Percentiles rank a stretch among this genome's conserved stretches.
phyloP scores from a whole-genome alignment of 2,329 filamentous ascomycete species.

The Aschersonia sp. region DNA sequence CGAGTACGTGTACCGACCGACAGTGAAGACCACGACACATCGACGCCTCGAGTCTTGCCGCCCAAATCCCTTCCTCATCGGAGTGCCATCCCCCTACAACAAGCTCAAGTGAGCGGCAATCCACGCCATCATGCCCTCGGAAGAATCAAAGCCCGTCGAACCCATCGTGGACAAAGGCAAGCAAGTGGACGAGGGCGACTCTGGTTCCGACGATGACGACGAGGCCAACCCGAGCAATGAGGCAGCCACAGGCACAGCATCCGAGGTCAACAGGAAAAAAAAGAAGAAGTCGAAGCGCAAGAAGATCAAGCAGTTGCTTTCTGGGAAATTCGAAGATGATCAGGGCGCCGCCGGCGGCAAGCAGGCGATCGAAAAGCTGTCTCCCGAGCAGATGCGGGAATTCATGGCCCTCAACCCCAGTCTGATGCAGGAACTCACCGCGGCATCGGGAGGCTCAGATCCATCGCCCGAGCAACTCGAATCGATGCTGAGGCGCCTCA shows the following conservation, averaged over 20 bases:
- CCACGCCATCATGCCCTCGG: conserved; percentile 26
- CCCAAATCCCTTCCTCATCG: too few relatives aligned
- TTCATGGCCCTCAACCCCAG: conserved; percentile 61
- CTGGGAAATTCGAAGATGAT: conserved; percentile 19
- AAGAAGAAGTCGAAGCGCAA: conserved; percentile 44
- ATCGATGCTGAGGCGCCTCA: conserved; percentile 46
- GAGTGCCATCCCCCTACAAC: too few relatives aligned
- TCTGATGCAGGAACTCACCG: conserved; percentile 43
- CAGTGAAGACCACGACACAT: too few relatives aligned
- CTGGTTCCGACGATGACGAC: conserved; percentile 32
- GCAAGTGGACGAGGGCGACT: conserved; percentile 26
- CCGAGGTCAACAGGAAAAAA: conserved; percentile 22
- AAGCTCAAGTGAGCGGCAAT: neutral
- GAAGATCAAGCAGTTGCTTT: conserved; percentile 37
- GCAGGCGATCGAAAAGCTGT: conserved; percentile 38
- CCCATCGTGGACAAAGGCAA: conserved; percentile 34
- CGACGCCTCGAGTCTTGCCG: too few relatives aligned
- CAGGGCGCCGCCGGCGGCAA: conserved; percentile 23
- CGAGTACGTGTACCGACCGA: too few relatives aligned
- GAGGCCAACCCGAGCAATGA: neutral
- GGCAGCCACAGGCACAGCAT: conserved; percentile 7
- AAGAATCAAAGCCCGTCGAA: conserved; percentile 51
- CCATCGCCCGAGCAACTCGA: conserved; percentile 27
- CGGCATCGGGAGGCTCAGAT: conserved; percentile 20
- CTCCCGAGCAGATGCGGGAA: conserved; percentile 44